A percentile compares a stretch with the other conserved stretches of the same genome.
Conservation (phyloP, 1,284 basidiomycete species). For the Entoloma clypeatum region DNA sequence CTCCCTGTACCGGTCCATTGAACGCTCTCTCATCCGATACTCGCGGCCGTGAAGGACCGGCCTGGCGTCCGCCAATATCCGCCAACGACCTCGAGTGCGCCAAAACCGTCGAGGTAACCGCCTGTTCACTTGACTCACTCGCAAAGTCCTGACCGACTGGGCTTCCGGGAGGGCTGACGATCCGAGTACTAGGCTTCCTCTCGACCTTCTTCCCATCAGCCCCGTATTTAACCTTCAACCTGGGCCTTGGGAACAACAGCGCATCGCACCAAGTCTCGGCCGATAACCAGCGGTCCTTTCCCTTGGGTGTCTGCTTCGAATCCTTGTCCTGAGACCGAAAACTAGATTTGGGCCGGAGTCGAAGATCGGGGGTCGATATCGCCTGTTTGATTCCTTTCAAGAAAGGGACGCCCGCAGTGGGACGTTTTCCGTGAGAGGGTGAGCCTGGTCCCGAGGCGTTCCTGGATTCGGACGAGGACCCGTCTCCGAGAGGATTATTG, state of each 20-base stretch:
- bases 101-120: conserved; percentile 37
- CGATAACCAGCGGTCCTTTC: conserved; percentile 61
- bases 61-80: conserved; percentile 23
- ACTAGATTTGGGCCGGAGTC: conserved; percentile 22
- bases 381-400: conserved; percentile 22
- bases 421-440: conserved; percentile 8
- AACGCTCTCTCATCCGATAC: neutral
- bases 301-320: conserved; percentile 25
- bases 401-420: neutral
- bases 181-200: conserved; percentile 35
- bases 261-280: conserved; percentile 80
- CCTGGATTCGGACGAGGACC: conserved; percentile 1
- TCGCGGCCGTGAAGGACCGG: too few relatives aligned
- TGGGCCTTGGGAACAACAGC: conserved; percentile 66
- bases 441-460: conserved; percentile 7
- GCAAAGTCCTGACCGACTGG: conserved; percentile 30
- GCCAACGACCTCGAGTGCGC: conserved; percentile 47
- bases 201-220: conserved; percentile 2
- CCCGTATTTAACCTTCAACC: conserved; percentile 48
- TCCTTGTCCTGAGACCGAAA: neutral
- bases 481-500: conserved; percentile 14
- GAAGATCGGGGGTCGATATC: conserved; percentile 61
- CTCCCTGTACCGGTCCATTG: neutral
- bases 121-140: conserved; percentile 17
- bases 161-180: conserved; percentile 49